Percentiles rank a stretch among this genome's conserved stretches.
phyloP scores from a whole-genome alignment of 371 early-diverging fungal species.

The Batkoa obscura region DNA sequence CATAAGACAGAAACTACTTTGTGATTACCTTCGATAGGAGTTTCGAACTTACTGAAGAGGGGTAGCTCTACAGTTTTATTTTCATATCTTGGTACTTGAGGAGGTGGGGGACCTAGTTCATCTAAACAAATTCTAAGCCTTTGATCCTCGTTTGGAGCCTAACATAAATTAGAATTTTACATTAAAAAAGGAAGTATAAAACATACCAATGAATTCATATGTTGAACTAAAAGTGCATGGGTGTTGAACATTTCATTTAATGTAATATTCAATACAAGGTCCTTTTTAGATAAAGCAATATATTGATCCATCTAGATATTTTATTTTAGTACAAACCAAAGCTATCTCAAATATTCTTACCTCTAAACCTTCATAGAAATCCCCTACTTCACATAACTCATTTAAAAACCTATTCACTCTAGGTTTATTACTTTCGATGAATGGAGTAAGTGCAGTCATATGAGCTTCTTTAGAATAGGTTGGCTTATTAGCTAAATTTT shows the following conservation, averaged over 20 bases:
- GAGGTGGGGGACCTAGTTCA: slow-evolving; percentile 58
- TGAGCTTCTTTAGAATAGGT: slow-evolving; percentile 78
- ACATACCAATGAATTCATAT: slow-evolving; percentile 39
- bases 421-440: slow-evolving; percentile 70
- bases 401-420: slow-evolving; percentile 71
- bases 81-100: slow-evolving; percentile 63
- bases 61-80: slow-evolving; percentile 66
- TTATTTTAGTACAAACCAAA: not conserved
- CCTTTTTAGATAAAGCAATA: slow-evolving; percentile 81
- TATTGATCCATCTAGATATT: slow-evolving; percentile 75
- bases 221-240: slow-evolving; percentile 62
- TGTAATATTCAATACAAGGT: slow-evolving; percentile 67
- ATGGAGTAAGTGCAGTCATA: slow-evolving; percentile 75
- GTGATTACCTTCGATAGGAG: slow-evolving; percentile 48
- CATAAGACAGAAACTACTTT: slow-evolving; percentile 12
- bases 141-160: slow-evolving; percentile 52
- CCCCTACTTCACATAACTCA: slow-evolving; percentile 83
- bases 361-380: slow-evolving; percentile 86
- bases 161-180: too few relatives aligned
- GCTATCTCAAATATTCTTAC: slow-evolving; percentile 10
- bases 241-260: slow-evolving; percentile 86
- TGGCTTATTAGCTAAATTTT: slow-evolving; percentile 88
- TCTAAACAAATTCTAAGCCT: slow-evolving; percentile 55
- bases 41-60: slow-evolving; percentile 83
- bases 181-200: too few relatives aligned